phyloP scores from a whole-genome alignment of 2,329 filamentous ascomycete species.

The Pyrenophora teres region DNA sequence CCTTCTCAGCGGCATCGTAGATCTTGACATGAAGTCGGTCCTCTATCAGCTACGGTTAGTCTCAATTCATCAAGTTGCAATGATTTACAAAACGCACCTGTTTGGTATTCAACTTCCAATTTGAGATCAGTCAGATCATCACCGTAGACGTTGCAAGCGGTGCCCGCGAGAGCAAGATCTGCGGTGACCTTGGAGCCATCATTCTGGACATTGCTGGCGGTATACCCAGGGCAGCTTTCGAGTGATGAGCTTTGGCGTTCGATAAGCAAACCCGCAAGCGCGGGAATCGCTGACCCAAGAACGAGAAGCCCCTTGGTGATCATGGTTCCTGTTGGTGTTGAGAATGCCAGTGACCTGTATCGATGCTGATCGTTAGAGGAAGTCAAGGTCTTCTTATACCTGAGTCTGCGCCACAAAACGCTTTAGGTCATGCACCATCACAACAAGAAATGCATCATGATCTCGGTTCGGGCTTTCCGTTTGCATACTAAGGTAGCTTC shows the following conservation, averaged over 20 bases:
- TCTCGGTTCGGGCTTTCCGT: constrained; percentile 7
- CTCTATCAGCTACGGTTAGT: constrained; percentile 48
- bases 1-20: constrained; percentile 67
- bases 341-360: constrained; percentile 4
- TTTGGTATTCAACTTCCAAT: constrained; percentile 64
- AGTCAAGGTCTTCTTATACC: constrained; percentile 16
- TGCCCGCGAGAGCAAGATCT: constrained; percentile 69
- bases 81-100: constrained; percentile 50
- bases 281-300: constrained; percentile 27
- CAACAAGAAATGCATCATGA: constrained; percentile 4
- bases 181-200: constrained; percentile 65
- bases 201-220: constrained; percentile 62
- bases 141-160: constrained; percentile 65
- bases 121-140: constrained; percentile 60
- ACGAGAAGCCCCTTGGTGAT: constrained; percentile 29
- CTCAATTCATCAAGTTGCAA: constrained; percentile 65
- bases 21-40: constrained; percentile 73
- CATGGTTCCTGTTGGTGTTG: constrained; percentile 25
- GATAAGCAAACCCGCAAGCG: constrained; percentile 21
- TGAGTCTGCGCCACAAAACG: not conserved
- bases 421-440: constrained; percentile 1
- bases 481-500: constrained; percentile 13
- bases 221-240: constrained; percentile 67
- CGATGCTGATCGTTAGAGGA: constrained; percentile 5
- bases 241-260: constrained; percentile 28